Base-by-base conservation (phyloP, 2,329 filamentous ascomycete genomes). In the Corynespora cassiicola region DNA sequence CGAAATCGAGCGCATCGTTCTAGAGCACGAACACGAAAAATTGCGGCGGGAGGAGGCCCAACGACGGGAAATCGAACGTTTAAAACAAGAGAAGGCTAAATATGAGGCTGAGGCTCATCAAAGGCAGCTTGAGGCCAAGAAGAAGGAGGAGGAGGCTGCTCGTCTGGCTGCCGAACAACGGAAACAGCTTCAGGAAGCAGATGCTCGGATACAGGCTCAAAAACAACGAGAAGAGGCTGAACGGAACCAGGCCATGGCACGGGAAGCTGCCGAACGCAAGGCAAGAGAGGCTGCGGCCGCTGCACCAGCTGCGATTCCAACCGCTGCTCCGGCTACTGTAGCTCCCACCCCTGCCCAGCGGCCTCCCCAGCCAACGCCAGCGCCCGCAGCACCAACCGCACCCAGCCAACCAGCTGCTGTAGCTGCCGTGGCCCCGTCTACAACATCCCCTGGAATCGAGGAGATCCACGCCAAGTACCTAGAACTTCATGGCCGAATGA, bases 1-100 rank as follows among this genome's bases (percentile, higher is more conserved):
- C 14, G 77, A 75, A 12, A 54, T 80, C n/a, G 68, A 77, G 25
- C 69, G 72, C n/a, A 66, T 80, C 41, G 61, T 70, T 14, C 48
- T 75, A 6, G 68, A 77, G 60, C 56, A 70, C 24, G 63, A 71
- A 44, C 56, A 61, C 17, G 56, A 66, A 41, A 51, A 58, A 9
- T 45, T 55, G 18, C 52, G 59, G 36, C 56, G 56, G 17, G 66
- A 66, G 18, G 66, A 68, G 14, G 61, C 61, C 9, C 64, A 71
- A 42, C 56, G 56, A 35, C 50, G 54, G n/a, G 65, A 63, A 16
- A 47, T 72, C 31, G 70, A 74, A 40, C 58, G 59, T 8, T 51
- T 78, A 47, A 68, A 71, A 26, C 66, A 62, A 31, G 72, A 74
- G 15, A 73, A 68, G 30, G 70, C 73, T 10, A 71, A 72, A 31